Evolutionary conservation across 495 filamentous ascomycete genomes (phyloP).

Genomic region (Amphirosellinia nigrospora): DNA sequence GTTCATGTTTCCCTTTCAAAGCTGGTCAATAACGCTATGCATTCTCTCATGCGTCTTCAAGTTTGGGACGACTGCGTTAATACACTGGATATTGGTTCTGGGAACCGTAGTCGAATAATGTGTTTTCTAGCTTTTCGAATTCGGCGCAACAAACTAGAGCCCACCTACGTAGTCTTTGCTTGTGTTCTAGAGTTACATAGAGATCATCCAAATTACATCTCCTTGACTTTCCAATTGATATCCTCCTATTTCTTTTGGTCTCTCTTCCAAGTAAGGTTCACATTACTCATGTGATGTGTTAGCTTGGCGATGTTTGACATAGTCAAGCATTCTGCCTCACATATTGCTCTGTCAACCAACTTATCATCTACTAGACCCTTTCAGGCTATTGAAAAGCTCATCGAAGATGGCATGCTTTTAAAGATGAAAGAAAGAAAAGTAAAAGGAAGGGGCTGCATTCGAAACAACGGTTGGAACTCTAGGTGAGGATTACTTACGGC

Average conservation of each 20-base stretch:
- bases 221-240: background rate
- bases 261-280: background rate
- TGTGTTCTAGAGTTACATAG: background rate
- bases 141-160: background rate
- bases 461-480: background rate
- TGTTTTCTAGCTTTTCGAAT: background rate
- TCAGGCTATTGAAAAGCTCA: background rate
- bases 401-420: no score
- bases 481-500: constrained; percentile 23
- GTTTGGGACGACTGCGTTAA: background rate
- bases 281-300: background rate
- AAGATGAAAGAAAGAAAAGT: background rate
- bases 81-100: background rate
- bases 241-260: background rate
- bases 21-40: background rate
- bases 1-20: background rate
- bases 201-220: background rate
- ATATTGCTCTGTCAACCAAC: background rate
- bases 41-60: background rate
- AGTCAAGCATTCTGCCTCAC: background rate
- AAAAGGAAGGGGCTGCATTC: no score
- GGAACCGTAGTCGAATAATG: background rate
- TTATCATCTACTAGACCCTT: background rate
- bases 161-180: background rate
- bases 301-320: background rate